Percentiles rank a stretch among this genome's conserved stretches.
Evolutionary conservation across 2,329 filamentous ascomycete species (phyloP).

Genomic region (Moelleriella libera): DNA sequence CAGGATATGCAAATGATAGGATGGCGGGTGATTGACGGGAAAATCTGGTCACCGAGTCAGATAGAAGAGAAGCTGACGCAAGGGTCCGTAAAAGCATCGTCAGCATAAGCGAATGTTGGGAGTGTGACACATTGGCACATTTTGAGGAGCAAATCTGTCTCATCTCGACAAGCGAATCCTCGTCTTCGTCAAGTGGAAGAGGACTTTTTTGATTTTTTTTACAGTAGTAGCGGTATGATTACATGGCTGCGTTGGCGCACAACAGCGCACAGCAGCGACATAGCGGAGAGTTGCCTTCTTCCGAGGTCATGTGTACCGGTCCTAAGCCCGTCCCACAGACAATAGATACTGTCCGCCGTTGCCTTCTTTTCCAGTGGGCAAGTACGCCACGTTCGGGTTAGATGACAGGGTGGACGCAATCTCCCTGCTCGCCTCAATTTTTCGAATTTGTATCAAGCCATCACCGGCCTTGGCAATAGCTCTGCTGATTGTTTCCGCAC

Average conservation of each 20-base stretch:
- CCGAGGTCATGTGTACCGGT: background rate
- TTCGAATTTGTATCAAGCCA: slow-evolving; percentile 86
- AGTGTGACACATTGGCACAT: too few species aligned
- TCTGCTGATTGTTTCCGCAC: slow-evolving; percentile 86
- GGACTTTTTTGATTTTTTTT: background rate
- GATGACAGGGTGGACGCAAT: slow-evolving; percentile 79
- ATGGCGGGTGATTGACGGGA: slow-evolving; percentile 45
- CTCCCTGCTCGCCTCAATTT: slow-evolving; percentile 93
- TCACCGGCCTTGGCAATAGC: slow-evolving; percentile 89
- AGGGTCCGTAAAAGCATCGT: slow-evolving; percentile 19
- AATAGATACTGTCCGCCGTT: slow-evolving; percentile 37
- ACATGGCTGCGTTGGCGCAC: slow-evolving; percentile 15
- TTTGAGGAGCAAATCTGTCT: too few species aligned
- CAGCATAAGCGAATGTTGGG: background rate
- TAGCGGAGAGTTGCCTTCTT: slow-evolving; percentile 2
- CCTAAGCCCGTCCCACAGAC: slow-evolving; percentile 31
- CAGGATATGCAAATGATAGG: slow-evolving; percentile 48
- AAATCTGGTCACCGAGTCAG: slow-evolving; percentile 24
- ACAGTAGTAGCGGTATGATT: slow-evolving; percentile 5
- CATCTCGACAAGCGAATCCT: too few species aligned
- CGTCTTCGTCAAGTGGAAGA: too few species aligned
- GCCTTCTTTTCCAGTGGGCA: slow-evolving; percentile 64
- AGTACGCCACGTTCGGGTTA: slow-evolving; percentile 93
- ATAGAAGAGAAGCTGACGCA: slow-evolving; percentile 18
- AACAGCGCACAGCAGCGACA: slow-evolving; percentile 7